Conservation (phyloP, 2,329 filamentous ascomycete genomes). For the Periconia sp. region DNA sequence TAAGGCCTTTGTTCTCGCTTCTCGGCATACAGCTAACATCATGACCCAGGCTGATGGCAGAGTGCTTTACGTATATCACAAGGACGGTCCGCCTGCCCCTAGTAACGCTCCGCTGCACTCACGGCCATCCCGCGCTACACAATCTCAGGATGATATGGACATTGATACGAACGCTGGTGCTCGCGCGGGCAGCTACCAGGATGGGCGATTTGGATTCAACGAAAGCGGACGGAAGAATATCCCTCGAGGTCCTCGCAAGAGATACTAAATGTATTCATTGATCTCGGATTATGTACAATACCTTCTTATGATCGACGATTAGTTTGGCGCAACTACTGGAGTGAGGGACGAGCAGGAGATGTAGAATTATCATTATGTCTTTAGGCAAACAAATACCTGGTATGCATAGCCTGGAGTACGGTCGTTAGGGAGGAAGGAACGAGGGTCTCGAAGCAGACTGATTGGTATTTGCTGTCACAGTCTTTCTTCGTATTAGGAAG, state of each 20-base stretch:
- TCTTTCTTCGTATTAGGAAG: too few species aligned
- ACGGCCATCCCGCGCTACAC: conserved; percentile 27
- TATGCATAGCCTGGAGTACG: conserved; percentile 2
- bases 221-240: conserved; percentile 32
- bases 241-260: conserved; percentile 40
- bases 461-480: not conserved
- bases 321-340: not conserved
- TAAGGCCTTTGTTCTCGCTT: not conserved
- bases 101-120: conserved; percentile 37
- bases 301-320: conserved; percentile 1
- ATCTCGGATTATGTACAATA: conserved; percentile 5
- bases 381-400: not conserved
- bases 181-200: conserved; percentile 47
- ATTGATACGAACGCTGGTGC: conserved; percentile 36
- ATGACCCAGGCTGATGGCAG: conserved; percentile 73
- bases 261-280: conserved; percentile 24
- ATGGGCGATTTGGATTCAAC: conserved; percentile 52
- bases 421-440: not conserved
- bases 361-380: not conserved
- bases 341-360: conserved; percentile 10
- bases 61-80: conserved; percentile 74
- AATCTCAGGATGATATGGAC: conserved; percentile 50
- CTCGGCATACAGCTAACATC: conserved; percentile 15
- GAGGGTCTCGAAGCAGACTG: not conserved
- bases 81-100: conserved; percentile 57